phyloP scores from a whole-genome alignment of 2,329 filamentous ascomycete genomes.

The Trichothecium sympodiale region DNA sequence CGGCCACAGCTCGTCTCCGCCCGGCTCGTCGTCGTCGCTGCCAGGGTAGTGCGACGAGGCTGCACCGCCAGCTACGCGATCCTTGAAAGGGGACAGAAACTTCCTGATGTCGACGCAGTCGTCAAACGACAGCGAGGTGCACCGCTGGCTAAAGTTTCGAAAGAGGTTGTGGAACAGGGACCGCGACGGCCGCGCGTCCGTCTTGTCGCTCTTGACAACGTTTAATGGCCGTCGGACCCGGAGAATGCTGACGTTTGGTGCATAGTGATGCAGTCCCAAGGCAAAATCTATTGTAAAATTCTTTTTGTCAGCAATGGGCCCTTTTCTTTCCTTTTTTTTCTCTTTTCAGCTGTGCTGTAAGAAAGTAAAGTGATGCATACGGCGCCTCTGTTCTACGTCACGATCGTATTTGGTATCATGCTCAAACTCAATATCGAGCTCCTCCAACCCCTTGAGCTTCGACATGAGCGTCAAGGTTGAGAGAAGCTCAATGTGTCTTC shows the following conservation, averaged over 20 bases:
- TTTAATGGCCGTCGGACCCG: conserved; percentile 2
- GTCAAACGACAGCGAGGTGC: conserved; percentile 3
- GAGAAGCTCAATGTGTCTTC: conserved; percentile 4
- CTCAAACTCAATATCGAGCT: conserved; percentile 5
- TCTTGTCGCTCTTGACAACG: conserved; percentile 1
- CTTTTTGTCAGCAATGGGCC: background rate
- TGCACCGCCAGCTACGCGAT: no score
- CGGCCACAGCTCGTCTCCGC: conserved; percentile 1
- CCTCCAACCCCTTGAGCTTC: conserved; percentile 1
- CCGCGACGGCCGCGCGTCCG: background rate
- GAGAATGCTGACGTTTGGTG: conserved; percentile 3
- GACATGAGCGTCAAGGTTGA: conserved; percentile 1
- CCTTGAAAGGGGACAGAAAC: conserved; percentile 1
- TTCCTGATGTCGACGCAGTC: conserved; percentile 2
- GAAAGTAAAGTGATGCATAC: no score
- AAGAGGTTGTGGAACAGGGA: conserved; percentile 3
- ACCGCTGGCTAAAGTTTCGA: conserved; percentile 1
- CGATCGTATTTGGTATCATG: conserved; percentile 1
- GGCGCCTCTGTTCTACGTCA: conserved; percentile 3
- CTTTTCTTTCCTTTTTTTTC: no score
- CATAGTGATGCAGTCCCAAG: conserved; percentile 1
- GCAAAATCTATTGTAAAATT: conserved; percentile 2
- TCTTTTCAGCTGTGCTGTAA: no score
- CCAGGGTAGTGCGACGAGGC: background rate
- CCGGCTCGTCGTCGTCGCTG: background rate